Base-by-base conservation (phyloP, 768 basidiomycete genomes). In the Rhizopogon sp. region DNA sequence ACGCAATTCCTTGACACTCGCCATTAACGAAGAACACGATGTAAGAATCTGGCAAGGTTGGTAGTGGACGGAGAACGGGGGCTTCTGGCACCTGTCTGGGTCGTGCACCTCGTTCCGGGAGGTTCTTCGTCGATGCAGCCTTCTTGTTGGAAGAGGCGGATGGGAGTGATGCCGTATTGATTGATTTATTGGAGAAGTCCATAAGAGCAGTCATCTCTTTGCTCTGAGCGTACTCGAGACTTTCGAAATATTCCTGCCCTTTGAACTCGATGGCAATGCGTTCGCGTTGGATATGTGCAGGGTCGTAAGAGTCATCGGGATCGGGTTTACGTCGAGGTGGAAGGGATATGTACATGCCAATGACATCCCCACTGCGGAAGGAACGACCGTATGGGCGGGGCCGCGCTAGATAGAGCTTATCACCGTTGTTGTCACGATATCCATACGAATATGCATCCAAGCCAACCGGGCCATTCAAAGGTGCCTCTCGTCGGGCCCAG, bases 191-290 rank as follows among this genome's bases (percentile, higher is more conserved):
- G 43, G 82, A 79, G 65, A 81, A 84, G 59, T 94, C 92, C 79
- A 95, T 84, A 58, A 98, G 82, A 39, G 85, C 76, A 11, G 80
- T 76, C 97, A 98, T 98, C 73, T 99, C 97, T 68, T 95, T 97
- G 29, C 80, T 83, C 56, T 85, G 83, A 9, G 84, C 72, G 67
- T 97, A 98, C 68, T 98, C 96, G 57, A 91, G 76, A 56, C 85
- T 85, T 74, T 99, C 97, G 69, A 98, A 98, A 68, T 95, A 94
- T 59, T 93, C 89, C 70, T 96, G 94, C n/a, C 91, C 91, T 71
- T 96, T 97, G 72, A 93, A 90, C 56, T 90, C 89, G 66, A 99
- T 95, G 3, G 95, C 84, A 57, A 96, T 90, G 53, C 97, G 90
- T 65, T 93, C 90, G 53, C 97, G 84, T 59, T 85, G 83, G 58